Base-by-base conservation (phyloP, 2,329 filamentous ascomycete species). In the Westerdykella aurantiaca region DNA sequence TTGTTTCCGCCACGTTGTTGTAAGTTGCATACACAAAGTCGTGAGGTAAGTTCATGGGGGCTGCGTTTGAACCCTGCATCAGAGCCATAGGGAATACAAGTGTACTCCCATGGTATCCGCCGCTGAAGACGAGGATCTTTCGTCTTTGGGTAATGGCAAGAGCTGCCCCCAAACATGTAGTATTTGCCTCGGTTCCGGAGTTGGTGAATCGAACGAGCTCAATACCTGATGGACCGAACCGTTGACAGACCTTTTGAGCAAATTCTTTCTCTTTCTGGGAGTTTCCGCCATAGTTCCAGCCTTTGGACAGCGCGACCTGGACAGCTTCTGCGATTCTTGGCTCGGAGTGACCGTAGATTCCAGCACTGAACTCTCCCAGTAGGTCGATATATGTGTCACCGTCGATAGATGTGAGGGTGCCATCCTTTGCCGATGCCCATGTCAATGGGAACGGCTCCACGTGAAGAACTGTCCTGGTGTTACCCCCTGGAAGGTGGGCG, bases 11-110 rank as follows among this genome's bases (percentile, higher is more conserved):
- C 1, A 76, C 51, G 42, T 85, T 76, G 47, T 87, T 86, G 59
- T 82, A 88, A 31, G 67, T 70, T 1, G 74, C 81, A 2, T 39
- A 10, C 7, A 85, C 59, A 0, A 85, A 63, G 65, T 76, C 85
- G 5, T 84, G 76, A 3, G 75, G 64, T 1, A 52, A 56, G 16
- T 80, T 76, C 0, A 77, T 31, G 64, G 62, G 22, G 40, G 43
- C 21, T 59, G 60, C 2, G 48, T 57, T 61, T n/a, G n/a, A n/a
- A n/a, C n/a, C n/a, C n/a, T n/a, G n/a, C n/a, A n/a, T n/a, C n/a
- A n/a, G n/a, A n/a, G n/a, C n/a, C n/a, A n/a, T n/a, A n/a, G 68
- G 45, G 48, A 78, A 79, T 0, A 56, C 67, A 14, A 82, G 73
- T 1, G 72, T 73, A 1, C 76, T 77, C 2, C 79, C 78, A 52